Evolutionary conservation across 208 protist genomes (phyloP), one percentile per base, ranked within the genome.

Genomic region (Leishmania tarentolae): DNA sequence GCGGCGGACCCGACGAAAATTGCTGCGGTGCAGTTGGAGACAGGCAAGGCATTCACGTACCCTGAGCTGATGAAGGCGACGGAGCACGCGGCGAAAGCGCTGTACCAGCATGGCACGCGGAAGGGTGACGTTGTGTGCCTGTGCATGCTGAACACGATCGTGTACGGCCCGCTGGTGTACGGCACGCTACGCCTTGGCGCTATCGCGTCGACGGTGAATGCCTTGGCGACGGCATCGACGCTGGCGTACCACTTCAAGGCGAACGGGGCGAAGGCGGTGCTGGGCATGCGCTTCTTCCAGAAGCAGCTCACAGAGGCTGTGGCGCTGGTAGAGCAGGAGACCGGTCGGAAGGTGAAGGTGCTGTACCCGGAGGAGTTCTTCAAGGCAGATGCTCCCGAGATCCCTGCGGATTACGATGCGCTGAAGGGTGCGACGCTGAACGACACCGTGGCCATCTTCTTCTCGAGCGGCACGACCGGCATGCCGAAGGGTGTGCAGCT

Each of bases 401-500:
- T 91, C 40, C 88, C 85, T 37, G 83, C 76, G 21, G 82, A 85
- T 61, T 85, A 90, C 82, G 59, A 83, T 17, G 77, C 76, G 13
- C n/a, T 87, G 15, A 56, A 76, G 28, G 76, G 50, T 2, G 80
- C 83, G 21, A 65, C 61, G 21, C 81, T 47, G 21, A 76, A 90
- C 37, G 88, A 91, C 88, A 87, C 83, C 19, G 69, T 86, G 21
- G 53, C 87, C 72, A 85, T 91, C 71, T 81, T 86, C 9, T 91
- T 91, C 75, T 91, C 88, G 1, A 80, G 76, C 24, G 88, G 88
- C 53, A 90, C 88, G 65, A 84, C 83, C 21, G 88, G 86, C 21
- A 24, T 81, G 53, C 77, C 88, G 40, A 97, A 98, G 76, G 76
- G 94, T 3, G 78, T 89, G 37, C 91, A 97, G 85, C 76, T 94